Base-by-base conservation (phyloP, 768 basidiomycete species). In the Tricholoma hemisulphureum region DNA sequence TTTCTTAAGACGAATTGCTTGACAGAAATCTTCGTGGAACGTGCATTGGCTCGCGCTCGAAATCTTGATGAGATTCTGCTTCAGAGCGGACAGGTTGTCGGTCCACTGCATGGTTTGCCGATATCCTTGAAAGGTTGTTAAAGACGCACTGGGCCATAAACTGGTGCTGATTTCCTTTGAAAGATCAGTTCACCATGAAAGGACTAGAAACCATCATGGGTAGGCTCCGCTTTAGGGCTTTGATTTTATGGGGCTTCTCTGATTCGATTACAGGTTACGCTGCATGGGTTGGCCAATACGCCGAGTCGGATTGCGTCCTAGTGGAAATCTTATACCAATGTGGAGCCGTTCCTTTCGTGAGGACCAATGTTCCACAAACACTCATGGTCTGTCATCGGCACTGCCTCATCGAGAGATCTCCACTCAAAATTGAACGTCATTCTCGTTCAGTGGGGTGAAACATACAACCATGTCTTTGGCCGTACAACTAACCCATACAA, bases 401-500 rank as follows among this genome's bases (percentile, higher is more conserved):
- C 1, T 45, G 21, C 24, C 11, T 13, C 13, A 4, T 6, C 18
- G 20, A 58, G 49, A 48, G 18, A 48, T 34, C 48, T 20, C 18
- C 31, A 24, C 28, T 26, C 49, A 39, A 37, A 6, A 41, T 43
- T 32, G 16, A 23, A 28, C 20, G 23, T 55, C 11, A 50, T 31
- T 73, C 64, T 16, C 1, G 20, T 31, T 14, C 52, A 77, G 75
- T 77, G 75, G 76, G 79, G 82, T 1, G 88, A 90, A 66, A 83
- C 84, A 0, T 74, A 77, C 65, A 88, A 88, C 67, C 73, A 83
- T 61, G 76, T 87, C 3, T 88, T 80, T 61, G 87, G 86, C 2
- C 77, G 83, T 2, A 87, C 87, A 5, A 61, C 74, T 28, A 87
- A 88, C 62, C 87, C 87, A 0, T 80, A 78, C 61, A 87, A 86